Conservation (phyloP, 2,329 filamentous ascomycete species). For the Alternaria ethzedia region DNA sequence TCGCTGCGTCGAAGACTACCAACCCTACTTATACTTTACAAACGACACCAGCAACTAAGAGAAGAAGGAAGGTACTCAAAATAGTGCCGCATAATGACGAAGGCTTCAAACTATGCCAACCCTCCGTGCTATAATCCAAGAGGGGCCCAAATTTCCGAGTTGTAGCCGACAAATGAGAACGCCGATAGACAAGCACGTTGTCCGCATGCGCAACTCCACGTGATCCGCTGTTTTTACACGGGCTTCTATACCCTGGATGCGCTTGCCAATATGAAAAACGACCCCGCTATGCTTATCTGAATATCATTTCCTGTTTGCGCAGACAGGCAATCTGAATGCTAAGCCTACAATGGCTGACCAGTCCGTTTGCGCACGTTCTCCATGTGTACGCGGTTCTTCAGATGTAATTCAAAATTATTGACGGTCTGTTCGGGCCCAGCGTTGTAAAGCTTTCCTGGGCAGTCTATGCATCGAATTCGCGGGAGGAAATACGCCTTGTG, state of each 20-base stretch:
- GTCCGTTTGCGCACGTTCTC: conserved; percentile 44
- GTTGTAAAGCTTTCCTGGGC: conserved; percentile 91
- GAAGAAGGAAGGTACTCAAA: conserved; percentile 7
- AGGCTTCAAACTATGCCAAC: conserved; percentile 4
- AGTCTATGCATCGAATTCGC: conserved; percentile 89
- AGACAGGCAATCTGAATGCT: background rate
- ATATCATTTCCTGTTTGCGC: conserved; percentile 1
- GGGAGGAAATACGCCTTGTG: conserved; percentile 84
- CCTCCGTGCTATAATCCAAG: conserved; percentile 9
- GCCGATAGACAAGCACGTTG: conserved; percentile 34
- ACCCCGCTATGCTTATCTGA: conserved; percentile 10
- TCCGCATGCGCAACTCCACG: conserved; percentile 14
- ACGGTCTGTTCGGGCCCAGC: conserved; percentile 84
- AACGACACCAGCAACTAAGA: background rate
- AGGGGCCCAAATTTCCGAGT: conserved; percentile 18
- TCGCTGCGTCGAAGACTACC: conserved; percentile 6
- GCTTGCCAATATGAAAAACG: conserved; percentile 17
- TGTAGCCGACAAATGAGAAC: conserved; percentile 35
- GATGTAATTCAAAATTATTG: conserved; percentile 89
- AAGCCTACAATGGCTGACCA: conserved; percentile 19
- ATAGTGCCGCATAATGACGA: conserved; percentile 8
- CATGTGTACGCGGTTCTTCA: conserved; percentile 79
- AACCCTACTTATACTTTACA: conserved; percentile 10
- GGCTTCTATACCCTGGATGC: conserved; percentile 14
- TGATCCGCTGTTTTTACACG: conserved; percentile 30